Conservation (phyloP, 176 grass and related monocot species). For the Thalia dealbata region DNA sequence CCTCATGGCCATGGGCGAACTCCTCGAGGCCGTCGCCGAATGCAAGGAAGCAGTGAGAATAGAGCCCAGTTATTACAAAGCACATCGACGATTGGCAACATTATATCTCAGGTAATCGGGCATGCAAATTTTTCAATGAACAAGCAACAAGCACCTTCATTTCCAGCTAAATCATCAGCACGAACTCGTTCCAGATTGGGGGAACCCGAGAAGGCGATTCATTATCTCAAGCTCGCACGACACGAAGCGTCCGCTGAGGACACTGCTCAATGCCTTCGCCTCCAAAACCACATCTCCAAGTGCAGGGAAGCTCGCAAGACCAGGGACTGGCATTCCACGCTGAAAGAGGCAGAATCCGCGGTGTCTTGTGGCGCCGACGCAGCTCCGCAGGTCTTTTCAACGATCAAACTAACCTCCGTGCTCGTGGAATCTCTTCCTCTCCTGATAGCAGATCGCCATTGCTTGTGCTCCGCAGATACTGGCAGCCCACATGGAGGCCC, state of each 20-base stretch:
- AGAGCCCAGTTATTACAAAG: slow-evolving; percentile 12
- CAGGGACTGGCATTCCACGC: slow-evolving; percentile 13
- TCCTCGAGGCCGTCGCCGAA: slow-evolving; percentile 16
- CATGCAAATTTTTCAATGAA: not conserved
- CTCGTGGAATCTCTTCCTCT: not conserved
- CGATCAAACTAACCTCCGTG: no score
- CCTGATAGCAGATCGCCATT: not conserved
- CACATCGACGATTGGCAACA: slow-evolving; percentile 18
- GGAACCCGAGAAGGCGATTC: slow-evolving; percentile 23
- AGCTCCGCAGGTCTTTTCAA: slow-evolving; percentile 16
- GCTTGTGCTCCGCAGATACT: slow-evolving; percentile 1
- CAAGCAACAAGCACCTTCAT: not conserved
- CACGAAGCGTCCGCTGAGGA: slow-evolving; percentile 10
- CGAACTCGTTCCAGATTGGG: slow-evolving; percentile 10
- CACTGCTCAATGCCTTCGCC: not conserved
- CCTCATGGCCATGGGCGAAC: slow-evolving; percentile 22
- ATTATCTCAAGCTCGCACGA: slow-evolving; percentile 19
- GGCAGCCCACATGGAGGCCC: slow-evolving; percentile 9
- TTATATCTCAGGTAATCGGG: slow-evolving; percentile 20
- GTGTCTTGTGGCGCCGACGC: slow-evolving; percentile 20
- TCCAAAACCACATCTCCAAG: slow-evolving; percentile 16
- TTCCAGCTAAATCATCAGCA: not conserved
- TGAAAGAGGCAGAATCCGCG: slow-evolving; percentile 18
- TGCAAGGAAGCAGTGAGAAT: slow-evolving; percentile 21
- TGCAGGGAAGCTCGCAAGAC: slow-evolving; percentile 18